Conservation (phyloP, 192 early-diverging fungal species). For the Entophlyctis helioformis region DNA sequence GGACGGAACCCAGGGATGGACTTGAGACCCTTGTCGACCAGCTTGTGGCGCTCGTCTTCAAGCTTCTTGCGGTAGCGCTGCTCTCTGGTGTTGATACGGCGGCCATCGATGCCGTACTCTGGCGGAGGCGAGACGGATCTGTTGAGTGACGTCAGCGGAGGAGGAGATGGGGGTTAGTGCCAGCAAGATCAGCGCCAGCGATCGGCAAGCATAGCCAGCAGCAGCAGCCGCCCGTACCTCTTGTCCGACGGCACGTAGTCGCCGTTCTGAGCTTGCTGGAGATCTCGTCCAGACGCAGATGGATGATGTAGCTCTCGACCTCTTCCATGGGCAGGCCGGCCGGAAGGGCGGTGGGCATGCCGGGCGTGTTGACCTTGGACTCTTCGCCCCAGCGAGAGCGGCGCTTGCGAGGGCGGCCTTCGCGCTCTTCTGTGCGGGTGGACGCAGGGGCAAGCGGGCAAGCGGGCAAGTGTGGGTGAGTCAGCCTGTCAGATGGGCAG, state of each 20-base stretch:
- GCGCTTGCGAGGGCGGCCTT: slow-evolving; percentile 34
- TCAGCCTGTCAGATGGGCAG: not conserved
- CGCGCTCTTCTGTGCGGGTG: slow-evolving; percentile 4
- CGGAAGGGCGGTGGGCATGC: slow-evolving; percentile 66
- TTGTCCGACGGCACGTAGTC: slow-evolving; percentile 76
- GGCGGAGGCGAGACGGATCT: slow-evolving; percentile 97
- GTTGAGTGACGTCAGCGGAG: not conserved
- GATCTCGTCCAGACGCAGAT: slow-evolving; percentile 88
- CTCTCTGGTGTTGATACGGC: slow-evolving; percentile 93
- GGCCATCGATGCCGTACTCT: slow-evolving; percentile 81
- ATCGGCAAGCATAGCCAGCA: not conserved
- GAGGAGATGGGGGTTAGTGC: too few species aligned
- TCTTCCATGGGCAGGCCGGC: slow-evolving; percentile 66
- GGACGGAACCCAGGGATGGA: slow-evolving; percentile 75
- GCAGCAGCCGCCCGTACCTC: slow-evolving; percentile 30
- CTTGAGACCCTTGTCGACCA: slow-evolving; percentile 69
- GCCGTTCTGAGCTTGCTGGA: slow-evolving; percentile 63
- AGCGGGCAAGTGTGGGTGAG: slow-evolving; percentile 3
- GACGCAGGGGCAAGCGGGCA: not conserved
- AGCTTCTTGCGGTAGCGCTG: slow-evolving; percentile 78
- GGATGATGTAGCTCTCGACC: slow-evolving; percentile 65
- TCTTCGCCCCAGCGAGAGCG: slow-evolving; percentile 86
- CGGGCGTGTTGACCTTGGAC: slow-evolving; percentile 60
- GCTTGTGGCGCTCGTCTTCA: slow-evolving; percentile 82
- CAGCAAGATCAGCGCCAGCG: not conserved